These are phyloP conservation scores for Cladorrhinum sp. DNA, from an alignment of 2,329 filamentous ascomycete genomes.

Conservation along the genomic window DNA sequence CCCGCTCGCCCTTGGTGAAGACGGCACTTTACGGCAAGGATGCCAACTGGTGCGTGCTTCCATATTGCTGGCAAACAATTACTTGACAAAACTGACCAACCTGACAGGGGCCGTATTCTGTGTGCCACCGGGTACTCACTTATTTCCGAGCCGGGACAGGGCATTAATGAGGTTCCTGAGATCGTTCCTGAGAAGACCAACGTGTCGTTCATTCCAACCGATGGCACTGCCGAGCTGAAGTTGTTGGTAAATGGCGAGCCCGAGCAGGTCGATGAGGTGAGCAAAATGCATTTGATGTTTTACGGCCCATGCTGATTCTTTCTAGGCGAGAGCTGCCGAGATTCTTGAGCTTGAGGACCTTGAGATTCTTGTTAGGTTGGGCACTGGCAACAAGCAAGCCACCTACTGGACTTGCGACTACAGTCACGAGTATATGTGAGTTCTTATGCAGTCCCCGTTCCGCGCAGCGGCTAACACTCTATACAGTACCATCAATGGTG, in stretches of 20 bases:
- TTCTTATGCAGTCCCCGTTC: slow-evolving; percentile 3
- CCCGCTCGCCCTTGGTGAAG: slow-evolving; percentile 90
- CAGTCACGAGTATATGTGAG: slow-evolving; percentile 69
- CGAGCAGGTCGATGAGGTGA: slow-evolving; percentile 67
- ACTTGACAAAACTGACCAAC: slow-evolving; percentile 11
- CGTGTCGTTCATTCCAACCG: slow-evolving; percentile 74
- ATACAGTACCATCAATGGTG: slow-evolving; percentile 59
- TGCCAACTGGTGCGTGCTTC: slow-evolving; percentile 70
- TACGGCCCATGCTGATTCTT: slow-evolving; percentile 1
- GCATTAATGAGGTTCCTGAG: slow-evolving; percentile 57
- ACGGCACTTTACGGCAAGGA: slow-evolving; percentile 96
- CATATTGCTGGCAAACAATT: not conserved
- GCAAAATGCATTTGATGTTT: not conserved
- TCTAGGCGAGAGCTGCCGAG: slow-evolving; percentile 62
- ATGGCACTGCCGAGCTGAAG: slow-evolving; percentile 74
- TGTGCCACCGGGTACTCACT: slow-evolving; percentile 86
- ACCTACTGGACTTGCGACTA: slow-evolving; percentile 86
- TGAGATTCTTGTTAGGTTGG: slow-evolving; percentile 72
- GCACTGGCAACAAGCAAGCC: slow-evolving; percentile 65
- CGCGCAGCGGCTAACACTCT: slow-evolving; percentile 19
- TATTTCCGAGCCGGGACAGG: slow-evolving; percentile 55
- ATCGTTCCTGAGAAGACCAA: slow-evolving; percentile 68
- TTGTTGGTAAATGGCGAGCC: slow-evolving; percentile 77
- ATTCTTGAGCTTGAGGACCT: slow-evolving; percentile 76
- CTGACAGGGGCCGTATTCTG: slow-evolving; percentile 73